These are phyloP conservation scores for Amphicarpaea edgeworthii DNA, from an alignment of 306 rosid species.

Conservation along the genomic window DNA sequence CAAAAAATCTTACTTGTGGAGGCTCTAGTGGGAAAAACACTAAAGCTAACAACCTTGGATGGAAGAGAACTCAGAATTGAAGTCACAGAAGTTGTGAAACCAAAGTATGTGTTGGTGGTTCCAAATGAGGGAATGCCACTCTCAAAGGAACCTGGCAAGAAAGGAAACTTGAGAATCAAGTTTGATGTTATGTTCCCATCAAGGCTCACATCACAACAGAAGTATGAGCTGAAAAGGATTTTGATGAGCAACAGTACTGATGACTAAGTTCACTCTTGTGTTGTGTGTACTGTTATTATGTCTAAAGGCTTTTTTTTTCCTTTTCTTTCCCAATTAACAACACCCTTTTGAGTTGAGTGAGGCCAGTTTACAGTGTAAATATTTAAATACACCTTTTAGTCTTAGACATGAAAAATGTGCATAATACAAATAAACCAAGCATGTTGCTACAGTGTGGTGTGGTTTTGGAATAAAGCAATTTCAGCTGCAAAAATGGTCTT, in stretches of 20 bases:
- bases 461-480: constrained; percentile 37
- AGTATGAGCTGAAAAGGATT: constrained; percentile 65
- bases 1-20: constrained; percentile 65
- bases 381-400: constrained; percentile 32
- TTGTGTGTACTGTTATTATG: too few relatives aligned
- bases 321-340: constrained; percentile 24
- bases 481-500: constrained; percentile 24
- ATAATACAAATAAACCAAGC: constrained; percentile 53
- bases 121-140: constrained; percentile 82
- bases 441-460: constrained; percentile 35
- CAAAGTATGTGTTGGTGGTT: constrained; percentile 60
- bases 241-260: constrained; percentile 55
- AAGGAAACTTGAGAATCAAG: constrained; percentile 72
- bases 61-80: constrained; percentile 64
- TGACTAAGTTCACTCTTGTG: constrained; percentile 32
- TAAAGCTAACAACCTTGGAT: constrained; percentile 63
- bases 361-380: constrained; percentile 49
- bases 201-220: constrained; percentile 71
- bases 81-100: constrained; percentile 63
- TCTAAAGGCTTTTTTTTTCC: constrained; percentile 4
- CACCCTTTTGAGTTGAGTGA: constrained; percentile 44
- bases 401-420: constrained; percentile 53
- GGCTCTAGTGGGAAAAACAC: constrained; percentile 68
- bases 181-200: constrained; percentile 72
- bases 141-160: constrained; percentile 74